Evolutionary conservation across 495 filamentous ascomycete species (phyloP).

Genomic region (Cercophora scortea): DNA sequence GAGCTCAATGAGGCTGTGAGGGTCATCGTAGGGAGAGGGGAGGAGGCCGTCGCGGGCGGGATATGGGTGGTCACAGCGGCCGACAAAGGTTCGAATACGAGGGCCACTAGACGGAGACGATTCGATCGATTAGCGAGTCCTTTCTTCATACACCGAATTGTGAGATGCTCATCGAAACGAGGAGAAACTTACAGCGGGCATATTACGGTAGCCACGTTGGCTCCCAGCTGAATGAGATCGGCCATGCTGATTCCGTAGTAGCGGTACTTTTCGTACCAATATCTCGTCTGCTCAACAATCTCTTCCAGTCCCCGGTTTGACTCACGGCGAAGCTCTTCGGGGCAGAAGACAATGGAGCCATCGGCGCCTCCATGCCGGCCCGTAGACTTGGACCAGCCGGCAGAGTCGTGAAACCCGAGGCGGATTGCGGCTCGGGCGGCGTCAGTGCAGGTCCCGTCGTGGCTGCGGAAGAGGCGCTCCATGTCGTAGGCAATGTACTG

Average conservation of each 20-base stretch:
- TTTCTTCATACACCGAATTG: background rate
- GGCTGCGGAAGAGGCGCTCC: conserved; percentile 14
- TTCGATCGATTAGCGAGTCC: too few relatives aligned
- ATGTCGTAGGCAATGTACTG: conserved; percentile 31
- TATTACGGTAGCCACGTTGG: conserved; percentile 25
- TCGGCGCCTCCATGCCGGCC: conserved; percentile 27
- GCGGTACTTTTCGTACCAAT: conserved; percentile 23
- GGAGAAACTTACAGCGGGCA: conserved; percentile 22
- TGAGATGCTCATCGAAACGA: background rate
- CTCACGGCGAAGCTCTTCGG: conserved; percentile 18
- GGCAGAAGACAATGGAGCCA: conserved; percentile 28
- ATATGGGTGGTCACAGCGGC: conserved; percentile 18
- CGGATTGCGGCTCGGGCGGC: conserved; percentile 31
- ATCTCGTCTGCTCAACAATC: conserved; percentile 22
- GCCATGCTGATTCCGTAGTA: conserved; percentile 28
- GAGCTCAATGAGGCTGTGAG: conserved; percentile 24
- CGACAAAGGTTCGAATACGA: conserved; percentile 26
- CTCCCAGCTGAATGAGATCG: conserved; percentile 34
- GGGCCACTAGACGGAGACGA: conserved; percentile 14
- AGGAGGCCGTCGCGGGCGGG: conserved; percentile 20
- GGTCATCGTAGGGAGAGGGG: conserved; percentile 14
- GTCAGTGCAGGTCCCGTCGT: conserved; percentile 15
- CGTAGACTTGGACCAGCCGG: conserved; percentile 23
- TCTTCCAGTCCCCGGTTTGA: conserved; percentile 24
- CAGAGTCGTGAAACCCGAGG: conserved; percentile 35